Conservation (phyloP, 129 eudicot genomes). For the Arctium lappa region DNA sequence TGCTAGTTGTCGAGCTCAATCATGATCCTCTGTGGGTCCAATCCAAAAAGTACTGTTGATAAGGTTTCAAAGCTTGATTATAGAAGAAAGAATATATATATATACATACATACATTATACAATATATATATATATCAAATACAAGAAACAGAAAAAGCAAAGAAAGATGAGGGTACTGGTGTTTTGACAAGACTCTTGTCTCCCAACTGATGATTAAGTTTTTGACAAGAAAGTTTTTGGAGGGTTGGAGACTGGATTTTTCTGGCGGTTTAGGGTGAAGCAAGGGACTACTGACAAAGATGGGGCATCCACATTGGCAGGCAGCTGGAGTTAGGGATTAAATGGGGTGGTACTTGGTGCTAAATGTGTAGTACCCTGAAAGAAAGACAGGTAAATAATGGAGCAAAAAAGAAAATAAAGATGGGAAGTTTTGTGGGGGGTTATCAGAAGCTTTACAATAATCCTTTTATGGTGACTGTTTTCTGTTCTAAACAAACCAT, state of each 20-base stretch:
- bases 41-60: not conserved
- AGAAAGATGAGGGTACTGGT: slow-evolving; percentile 22
- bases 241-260: slow-evolving; percentile 11
- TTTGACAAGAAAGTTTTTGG: slow-evolving; percentile 26
- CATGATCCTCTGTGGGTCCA: slow-evolving; percentile 25
- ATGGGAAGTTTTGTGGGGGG: not conserved
- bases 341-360: slow-evolving; percentile 14
- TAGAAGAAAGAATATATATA: not conserved
- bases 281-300: slow-evolving; percentile 25
- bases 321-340: not conserved
- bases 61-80: slow-evolving; percentile 10
- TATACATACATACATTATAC: not conserved
- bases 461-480: slow-evolving; percentile 39
- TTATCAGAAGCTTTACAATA: slow-evolving; percentile 23
- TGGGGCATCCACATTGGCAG: slow-evolving; percentile 18
- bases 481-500: slow-evolving; percentile 30
- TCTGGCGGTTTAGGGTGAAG: slow-evolving; percentile 30
- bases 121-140: not conserved
- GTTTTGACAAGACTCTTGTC: slow-evolving; percentile 33
- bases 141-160: slow-evolving; percentile 10
- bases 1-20: slow-evolving; percentile 26
- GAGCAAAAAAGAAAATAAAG: not conserved
- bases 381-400: not conserved
- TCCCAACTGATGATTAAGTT: slow-evolving; percentile 33
- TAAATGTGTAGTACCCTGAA: slow-evolving; percentile 8